Evolutionary conservation across 1,284 basidiomycete genomes (phyloP).

Genomic region (Inonotus hispidus): DNA sequence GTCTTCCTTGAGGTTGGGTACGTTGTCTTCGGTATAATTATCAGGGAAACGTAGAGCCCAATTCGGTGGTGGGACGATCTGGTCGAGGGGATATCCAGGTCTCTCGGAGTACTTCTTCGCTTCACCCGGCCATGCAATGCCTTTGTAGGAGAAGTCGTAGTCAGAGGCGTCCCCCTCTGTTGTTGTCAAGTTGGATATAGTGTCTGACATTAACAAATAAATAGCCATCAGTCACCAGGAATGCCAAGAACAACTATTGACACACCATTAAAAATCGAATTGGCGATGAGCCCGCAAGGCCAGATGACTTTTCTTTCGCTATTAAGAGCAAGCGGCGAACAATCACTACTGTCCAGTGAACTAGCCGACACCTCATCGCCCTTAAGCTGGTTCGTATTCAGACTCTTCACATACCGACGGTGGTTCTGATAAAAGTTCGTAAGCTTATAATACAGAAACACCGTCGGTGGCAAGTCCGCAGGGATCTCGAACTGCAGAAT

Average conservation of each 20-base stretch:
- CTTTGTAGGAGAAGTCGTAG: constrained; percentile 76
- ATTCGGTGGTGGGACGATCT: constrained; percentile 90
- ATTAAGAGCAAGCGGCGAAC: constrained; percentile 77
- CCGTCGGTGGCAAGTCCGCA: constrained; percentile 65
- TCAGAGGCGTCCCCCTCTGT: constrained; percentile 38
- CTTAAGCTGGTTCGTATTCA: constrained; percentile 81
- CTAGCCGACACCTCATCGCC: constrained; percentile 56
- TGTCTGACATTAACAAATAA: constrained; percentile 51
- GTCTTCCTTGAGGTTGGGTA: constrained; percentile 71
- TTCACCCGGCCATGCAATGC: constrained; percentile 95
- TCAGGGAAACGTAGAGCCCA: constrained; percentile 74
- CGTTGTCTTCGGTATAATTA: constrained; percentile 62
- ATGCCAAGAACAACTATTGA: neutral
- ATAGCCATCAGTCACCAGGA: neutral
- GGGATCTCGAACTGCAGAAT: constrained; percentile 80
- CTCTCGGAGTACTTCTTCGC: constrained; percentile 77
- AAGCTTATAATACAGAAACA: constrained; percentile 96
- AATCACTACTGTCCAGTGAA: constrained; percentile 71
- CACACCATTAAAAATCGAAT: constrained; percentile 95
- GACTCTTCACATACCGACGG: constrained; percentile 92
- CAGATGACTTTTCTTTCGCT: constrained; percentile 62
- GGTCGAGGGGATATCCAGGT: constrained; percentile 50
- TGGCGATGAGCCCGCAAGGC: constrained; percentile 97
- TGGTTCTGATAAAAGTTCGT: constrained; percentile 99
- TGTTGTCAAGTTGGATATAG: constrained; percentile 62